These are phyloP conservation scores for Yamagishiella unicocca DNA, from an alignment of 139 green algal genomes.

Conservation along the genomic window DNA sequence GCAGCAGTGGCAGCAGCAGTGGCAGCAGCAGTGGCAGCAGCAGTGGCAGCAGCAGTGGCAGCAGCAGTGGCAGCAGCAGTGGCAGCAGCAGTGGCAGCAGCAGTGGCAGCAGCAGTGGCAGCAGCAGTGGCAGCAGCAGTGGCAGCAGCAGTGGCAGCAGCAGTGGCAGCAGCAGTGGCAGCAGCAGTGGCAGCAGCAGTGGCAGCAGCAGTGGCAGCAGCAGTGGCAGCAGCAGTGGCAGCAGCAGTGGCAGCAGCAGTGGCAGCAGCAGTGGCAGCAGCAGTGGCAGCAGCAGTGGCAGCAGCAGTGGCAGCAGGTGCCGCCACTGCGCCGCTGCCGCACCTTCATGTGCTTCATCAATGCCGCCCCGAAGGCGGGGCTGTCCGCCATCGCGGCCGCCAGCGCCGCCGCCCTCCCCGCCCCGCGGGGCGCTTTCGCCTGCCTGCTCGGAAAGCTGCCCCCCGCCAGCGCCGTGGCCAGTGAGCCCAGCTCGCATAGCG, in stretches of 20 bases:
- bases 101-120: background rate
- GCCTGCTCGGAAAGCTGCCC: background rate
- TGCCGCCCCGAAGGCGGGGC: background rate
- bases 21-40: background rate
- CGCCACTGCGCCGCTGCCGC: background rate
- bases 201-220: background rate
- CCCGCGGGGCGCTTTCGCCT: too few relatives aligned
- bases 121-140: background rate
- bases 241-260: background rate
- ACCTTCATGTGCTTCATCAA: slow-evolving; percentile 2
- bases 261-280: slow-evolving; percentile 25
- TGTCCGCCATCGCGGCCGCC: background rate
- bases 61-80: background rate
- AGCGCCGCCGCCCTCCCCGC: background rate
- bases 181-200: background rate
- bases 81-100: background rate
- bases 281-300: background rate
- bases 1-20: background rate
- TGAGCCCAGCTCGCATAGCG: slow-evolving; percentile 19
- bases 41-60: background rate
- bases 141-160: background rate
- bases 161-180: background rate
- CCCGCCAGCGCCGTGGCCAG: background rate
- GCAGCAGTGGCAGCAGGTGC: background rate
- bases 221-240: background rate